These are phyloP conservation scores for Allantophomopsis lycopodina DNA, from an alignment of 2,329 filamentous ascomycete species.

Conservation along the genomic window DNA sequence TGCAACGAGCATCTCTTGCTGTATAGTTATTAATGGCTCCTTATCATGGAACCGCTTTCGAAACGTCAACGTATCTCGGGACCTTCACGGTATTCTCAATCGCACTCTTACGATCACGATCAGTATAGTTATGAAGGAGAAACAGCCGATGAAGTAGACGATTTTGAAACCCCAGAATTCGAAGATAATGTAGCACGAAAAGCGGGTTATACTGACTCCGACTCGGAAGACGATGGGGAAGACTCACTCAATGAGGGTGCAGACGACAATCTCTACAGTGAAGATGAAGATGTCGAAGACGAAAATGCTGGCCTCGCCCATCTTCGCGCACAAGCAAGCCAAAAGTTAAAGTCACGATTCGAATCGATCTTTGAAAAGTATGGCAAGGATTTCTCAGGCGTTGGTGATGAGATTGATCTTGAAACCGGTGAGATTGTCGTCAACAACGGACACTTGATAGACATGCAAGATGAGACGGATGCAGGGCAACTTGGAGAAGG, in stretches of 20 bases:
- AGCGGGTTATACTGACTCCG: background rate
- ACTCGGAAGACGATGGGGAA: constrained; percentile 1
- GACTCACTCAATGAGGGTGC: background rate
- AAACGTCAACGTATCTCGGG: constrained; percentile 47
- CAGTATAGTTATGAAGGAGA: background rate
- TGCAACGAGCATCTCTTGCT: too few relatives aligned
- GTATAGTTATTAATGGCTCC: background rate
- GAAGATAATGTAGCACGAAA: constrained; percentile 1
- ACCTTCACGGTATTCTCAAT: constrained; percentile 7
- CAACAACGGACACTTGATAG: constrained; percentile 71
- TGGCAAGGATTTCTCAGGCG: constrained; percentile 63
- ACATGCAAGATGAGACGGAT: constrained; percentile 45
- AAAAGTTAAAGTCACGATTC: constrained; percentile 68
- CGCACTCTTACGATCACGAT: background rate
- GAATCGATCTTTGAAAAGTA: constrained; percentile 88
- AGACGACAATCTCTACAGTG: constrained; percentile 8
- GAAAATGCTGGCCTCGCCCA: constrained; percentile 43
- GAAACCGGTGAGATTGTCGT: constrained; percentile 71
- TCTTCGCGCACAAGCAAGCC: constrained; percentile 52
- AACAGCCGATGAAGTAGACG: constrained; percentile 2
- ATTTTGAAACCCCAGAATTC: constrained; percentile 2
- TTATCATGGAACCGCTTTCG: constrained; percentile 38
- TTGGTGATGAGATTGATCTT: constrained; percentile 85
- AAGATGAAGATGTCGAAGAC: constrained; percentile 34
- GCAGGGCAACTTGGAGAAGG: constrained; percentile 18